These are phyloP conservation scores for Mycena rebaudengoi DNA, from an alignment of 768 basidiomycete genomes.

Conservation along the genomic window DNA sequence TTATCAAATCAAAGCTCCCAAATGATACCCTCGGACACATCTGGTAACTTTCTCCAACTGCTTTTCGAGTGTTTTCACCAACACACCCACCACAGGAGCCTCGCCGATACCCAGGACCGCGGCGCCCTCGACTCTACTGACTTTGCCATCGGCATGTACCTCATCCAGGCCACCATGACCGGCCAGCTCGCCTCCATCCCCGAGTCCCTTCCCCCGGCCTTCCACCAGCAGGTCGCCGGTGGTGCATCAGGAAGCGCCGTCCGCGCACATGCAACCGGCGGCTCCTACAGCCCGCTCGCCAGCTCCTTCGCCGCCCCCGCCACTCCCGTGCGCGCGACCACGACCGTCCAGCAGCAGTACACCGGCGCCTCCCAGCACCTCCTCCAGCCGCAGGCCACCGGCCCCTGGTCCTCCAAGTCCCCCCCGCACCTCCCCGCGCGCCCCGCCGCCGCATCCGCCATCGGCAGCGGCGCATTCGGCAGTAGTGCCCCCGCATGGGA, in stretches of 20 bases:
- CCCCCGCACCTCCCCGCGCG: constrained; percentile 50
- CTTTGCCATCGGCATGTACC: constrained; percentile 95
- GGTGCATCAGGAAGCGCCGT: constrained; percentile 45
- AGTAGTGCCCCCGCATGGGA: constrained; percentile 73
- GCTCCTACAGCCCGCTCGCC: constrained; percentile 65
- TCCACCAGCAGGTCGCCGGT: constrained; percentile 85
- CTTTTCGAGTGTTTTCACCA: constrained; percentile 3
- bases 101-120: constrained; percentile 94
- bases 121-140: constrained; percentile 90
- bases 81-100: constrained; percentile 62
- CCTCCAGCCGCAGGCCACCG: constrained; percentile 52
- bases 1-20: constrained; percentile 88
- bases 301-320: constrained; percentile 52
- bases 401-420: constrained; percentile 45
- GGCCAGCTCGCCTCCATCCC: constrained; percentile 78
- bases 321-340: constrained; percentile 40
- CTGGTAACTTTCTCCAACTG: constrained; percentile 80
- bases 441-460: constrained; percentile 39
- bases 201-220: constrained; percentile 75
- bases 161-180: constrained; percentile 94
- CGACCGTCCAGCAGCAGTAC: constrained; percentile 68
- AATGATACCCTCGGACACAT: constrained; percentile 91
- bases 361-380: constrained; percentile 64
- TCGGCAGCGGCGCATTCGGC: constrained; percentile 35
- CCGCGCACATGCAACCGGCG: constrained; percentile 66